Base-by-base conservation (phyloP, 306 rosid genomes). In the Quercus variabilis region DNA sequence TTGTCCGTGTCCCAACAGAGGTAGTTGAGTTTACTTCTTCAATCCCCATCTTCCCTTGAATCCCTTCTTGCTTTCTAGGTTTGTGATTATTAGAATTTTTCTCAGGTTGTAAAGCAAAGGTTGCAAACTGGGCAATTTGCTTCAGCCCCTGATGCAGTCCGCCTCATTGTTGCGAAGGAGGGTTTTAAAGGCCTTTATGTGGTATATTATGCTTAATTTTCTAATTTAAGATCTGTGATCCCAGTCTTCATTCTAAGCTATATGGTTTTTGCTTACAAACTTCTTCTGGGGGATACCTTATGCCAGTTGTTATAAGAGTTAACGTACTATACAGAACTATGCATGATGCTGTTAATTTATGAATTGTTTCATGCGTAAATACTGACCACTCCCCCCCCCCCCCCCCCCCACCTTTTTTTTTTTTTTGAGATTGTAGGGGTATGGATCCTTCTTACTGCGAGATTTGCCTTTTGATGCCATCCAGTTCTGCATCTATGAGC, bases 1-100 rank as follows among this genome's bases (percentile, higher is more conserved):
- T 92, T 73, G 80, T 90, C 67, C 95, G 97, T 70, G 97, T 92
- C 60, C 97, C 97, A 70, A 90, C 92, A n/a, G 97, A 92, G 90
- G 97, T 89, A 86, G 69, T 38, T 64, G 62, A 54, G 49, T 77
- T 84, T 71, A 57, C 49, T 43, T 78, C 71, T 15, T 73, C 30
- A 28, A 59, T 78, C 33, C 75, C 33, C 18, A 41, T 41, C 46
- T 41, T 41, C 46, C 46, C 46, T 38, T 41, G 46, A 41, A 41
- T 28, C 12, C 30, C 6, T 54, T 20, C 57, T 55, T 54, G 20
- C 49, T 63, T 65, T 73, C 54, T 31, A 49, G 43, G n/a, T 71
- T 70, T 83, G 54, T 35, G 69, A 74, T 52, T 78, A 68, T 35
- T 86, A 84, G 33, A 49, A 67, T 54, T 55, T 28, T 78, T 78